Conservation (phyloP, 2,329 filamentous ascomycete species). For the Keithomyces neogunnii region DNA sequence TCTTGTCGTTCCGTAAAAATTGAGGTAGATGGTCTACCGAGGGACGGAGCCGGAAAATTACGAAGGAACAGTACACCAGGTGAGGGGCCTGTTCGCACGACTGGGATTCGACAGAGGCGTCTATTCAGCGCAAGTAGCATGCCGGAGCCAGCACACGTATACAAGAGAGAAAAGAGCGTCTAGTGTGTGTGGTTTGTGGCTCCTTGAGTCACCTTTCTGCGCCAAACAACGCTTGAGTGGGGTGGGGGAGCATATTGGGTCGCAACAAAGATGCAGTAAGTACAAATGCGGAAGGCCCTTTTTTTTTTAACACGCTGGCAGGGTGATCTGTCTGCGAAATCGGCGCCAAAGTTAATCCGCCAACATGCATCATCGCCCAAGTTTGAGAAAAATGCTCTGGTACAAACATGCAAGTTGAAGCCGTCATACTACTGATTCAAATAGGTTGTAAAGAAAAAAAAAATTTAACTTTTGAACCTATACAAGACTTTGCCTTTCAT, state of each 20-base stretch:
- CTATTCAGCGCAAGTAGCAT: constrained; percentile 12
- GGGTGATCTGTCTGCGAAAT: not conserved
- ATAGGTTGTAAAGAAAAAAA: no score
- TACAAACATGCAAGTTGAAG: no score
- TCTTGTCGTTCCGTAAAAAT: not conserved
- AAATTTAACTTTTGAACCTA: no score
- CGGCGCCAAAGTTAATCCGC: not conserved
- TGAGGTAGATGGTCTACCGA: not conserved
- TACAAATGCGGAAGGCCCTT: not conserved
- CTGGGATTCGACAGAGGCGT: constrained; percentile 3
- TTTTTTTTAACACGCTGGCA: not conserved
- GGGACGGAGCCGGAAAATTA: not conserved
- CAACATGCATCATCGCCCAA: not conserved
- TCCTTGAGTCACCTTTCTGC: constrained; percentile 9
- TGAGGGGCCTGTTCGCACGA: constrained; percentile 1
- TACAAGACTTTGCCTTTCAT: no score
- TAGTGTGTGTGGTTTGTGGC: constrained; percentile 7
- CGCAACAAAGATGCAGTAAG: constrained; percentile 1
- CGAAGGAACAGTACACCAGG: constrained; percentile 4
- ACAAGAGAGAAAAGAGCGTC: constrained; percentile 5
- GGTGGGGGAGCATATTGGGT: constrained; percentile 3
- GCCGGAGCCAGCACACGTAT: constrained; percentile 7
- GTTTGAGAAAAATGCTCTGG: no score
- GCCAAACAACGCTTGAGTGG: constrained; percentile 8
- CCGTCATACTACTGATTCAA: no score